Evolutionary conservation across 257 asterid genomes (phyloP).

Genomic region (Primulina eburnea): DNA sequence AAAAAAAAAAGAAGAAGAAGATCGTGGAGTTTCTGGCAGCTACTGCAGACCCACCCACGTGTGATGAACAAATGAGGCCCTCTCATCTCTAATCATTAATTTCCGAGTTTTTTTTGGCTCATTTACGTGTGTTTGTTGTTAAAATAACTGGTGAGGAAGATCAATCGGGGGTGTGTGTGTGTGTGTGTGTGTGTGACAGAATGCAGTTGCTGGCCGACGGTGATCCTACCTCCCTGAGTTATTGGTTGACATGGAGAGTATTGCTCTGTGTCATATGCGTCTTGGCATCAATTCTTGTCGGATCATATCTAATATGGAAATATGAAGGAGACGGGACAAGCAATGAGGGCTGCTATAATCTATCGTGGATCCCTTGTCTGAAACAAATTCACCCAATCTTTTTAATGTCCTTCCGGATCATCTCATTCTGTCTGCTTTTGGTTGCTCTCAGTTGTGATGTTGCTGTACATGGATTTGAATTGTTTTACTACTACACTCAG

Average conservation of each 20-base stretch:
- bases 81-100: no score
- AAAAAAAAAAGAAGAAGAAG: no score
- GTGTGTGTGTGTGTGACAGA: no score
- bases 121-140: no score
- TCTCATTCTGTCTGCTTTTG: constrained; percentile 62
- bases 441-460: constrained; percentile 54
- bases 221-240: constrained; percentile 14
- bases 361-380: constrained; percentile 82
- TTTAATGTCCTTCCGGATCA: constrained; percentile 55
- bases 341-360: constrained; percentile 30
- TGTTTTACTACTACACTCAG: constrained; percentile 87
- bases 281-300: constrained; percentile 43
- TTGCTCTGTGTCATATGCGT: constrained; percentile 73
- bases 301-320: constrained; percentile 61
- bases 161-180: no score
- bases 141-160: no score
- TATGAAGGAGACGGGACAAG: constrained; percentile 43
- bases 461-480: constrained; percentile 56
- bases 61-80: no score
- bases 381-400: constrained; percentile 49
- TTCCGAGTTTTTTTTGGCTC: no score
- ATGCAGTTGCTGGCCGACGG: no score
- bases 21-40: no score
- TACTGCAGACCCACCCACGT: no score
- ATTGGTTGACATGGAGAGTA: constrained; percentile 88